Evolutionary conservation across 2,329 filamentous ascomycete genomes (phyloP).

Genomic region (Talaromyces piceae): DNA sequence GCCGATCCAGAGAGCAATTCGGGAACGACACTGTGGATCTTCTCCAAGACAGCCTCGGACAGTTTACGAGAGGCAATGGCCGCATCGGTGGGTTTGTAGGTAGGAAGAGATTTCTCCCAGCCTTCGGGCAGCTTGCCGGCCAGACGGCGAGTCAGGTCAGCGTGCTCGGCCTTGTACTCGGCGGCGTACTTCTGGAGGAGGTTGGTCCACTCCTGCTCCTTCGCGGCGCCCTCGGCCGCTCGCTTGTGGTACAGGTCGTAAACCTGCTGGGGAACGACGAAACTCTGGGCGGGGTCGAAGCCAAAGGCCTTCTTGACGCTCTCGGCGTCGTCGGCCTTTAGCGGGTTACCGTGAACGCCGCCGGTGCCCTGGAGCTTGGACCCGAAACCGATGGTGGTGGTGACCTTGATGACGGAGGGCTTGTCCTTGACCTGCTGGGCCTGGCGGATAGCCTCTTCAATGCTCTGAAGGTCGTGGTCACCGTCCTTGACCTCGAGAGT

Average conservation of each 20-base stretch:
- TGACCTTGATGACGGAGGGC: constrained; percentile 93
- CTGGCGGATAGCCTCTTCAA: constrained; percentile 80
- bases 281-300: constrained; percentile 89
- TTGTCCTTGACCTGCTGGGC: constrained; percentile 87
- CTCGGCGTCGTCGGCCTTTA: constrained; percentile 91
- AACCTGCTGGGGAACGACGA: constrained; percentile 88
- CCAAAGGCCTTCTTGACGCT: constrained; percentile 92
- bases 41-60: constrained; percentile 85
- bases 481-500: constrained; percentile 75
- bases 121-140: constrained; percentile 81
- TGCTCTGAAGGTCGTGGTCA: constrained; percentile 77
- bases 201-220: constrained; percentile 92
- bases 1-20: constrained; percentile 94
- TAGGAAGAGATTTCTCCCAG: constrained; percentile 90
- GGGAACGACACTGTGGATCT: constrained; percentile 73
- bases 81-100: constrained; percentile 77
- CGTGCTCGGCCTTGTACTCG: constrained; percentile 69
- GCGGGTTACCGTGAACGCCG: constrained; percentile 90
- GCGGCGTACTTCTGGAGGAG: constrained; percentile 78
- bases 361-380: constrained; percentile 88
- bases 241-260: constrained; percentile 87
- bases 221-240: constrained; percentile 74
- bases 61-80: constrained; percentile 93
- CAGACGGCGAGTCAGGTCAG: constrained; percentile 74
- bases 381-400: constrained; percentile 94